phyloP scores from a whole-genome alignment of 805 yeast species.

The Barnettozyma californica region DNA sequence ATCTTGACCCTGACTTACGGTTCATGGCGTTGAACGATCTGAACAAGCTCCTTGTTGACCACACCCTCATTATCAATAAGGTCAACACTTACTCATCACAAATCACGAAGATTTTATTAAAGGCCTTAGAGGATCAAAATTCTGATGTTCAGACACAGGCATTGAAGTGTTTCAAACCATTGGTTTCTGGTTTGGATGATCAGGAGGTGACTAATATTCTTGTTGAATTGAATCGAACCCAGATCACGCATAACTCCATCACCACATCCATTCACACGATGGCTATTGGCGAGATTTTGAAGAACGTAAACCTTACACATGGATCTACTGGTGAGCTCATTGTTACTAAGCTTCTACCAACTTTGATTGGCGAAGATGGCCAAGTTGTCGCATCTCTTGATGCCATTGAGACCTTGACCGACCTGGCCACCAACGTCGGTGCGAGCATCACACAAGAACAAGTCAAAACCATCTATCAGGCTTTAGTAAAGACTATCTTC shows the following conservation, averaged over 20 bases:
- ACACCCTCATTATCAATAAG: slow-evolving; percentile 24
- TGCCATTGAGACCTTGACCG: slow-evolving; percentile 54
- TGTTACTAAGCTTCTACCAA: slow-evolving; percentile 35
- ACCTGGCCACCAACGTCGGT: slow-evolving; percentile 47
- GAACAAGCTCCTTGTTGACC: slow-evolving; percentile 37
- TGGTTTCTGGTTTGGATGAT: slow-evolving; percentile 23
- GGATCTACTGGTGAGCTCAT: slow-evolving; percentile 26
- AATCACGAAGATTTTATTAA: slow-evolving; percentile 37
- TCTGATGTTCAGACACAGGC: slow-evolving; percentile 76
- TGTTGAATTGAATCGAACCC: slow-evolving; percentile 15
- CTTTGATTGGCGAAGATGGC: slow-evolving; percentile 29
- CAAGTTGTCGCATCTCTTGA: slow-evolving; percentile 38
- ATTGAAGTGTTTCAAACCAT: slow-evolving; percentile 48
- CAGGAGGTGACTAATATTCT: slow-evolving; percentile 20
- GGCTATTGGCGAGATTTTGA: slow-evolving; percentile 23
- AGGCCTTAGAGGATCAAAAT: slow-evolving; percentile 51
- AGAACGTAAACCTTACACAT: slow-evolving; percentile 20
- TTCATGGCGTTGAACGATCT: slow-evolving; percentile 83
- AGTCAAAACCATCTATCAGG: slow-evolving; percentile 21
- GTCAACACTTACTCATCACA: slow-evolving; percentile 27
- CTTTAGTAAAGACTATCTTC: slow-evolving; percentile 35
- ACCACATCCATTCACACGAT: slow-evolving; percentile 26
- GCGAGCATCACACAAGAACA: slow-evolving; percentile 34
- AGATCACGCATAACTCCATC: slow-evolving; percentile 21
- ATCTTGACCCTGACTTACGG: slow-evolving; percentile 75